A percentile compares a stretch with the other conserved stretches of the same genome.
Conservation (phyloP, 345 rosid species). For the Citrus glauca region DNA sequence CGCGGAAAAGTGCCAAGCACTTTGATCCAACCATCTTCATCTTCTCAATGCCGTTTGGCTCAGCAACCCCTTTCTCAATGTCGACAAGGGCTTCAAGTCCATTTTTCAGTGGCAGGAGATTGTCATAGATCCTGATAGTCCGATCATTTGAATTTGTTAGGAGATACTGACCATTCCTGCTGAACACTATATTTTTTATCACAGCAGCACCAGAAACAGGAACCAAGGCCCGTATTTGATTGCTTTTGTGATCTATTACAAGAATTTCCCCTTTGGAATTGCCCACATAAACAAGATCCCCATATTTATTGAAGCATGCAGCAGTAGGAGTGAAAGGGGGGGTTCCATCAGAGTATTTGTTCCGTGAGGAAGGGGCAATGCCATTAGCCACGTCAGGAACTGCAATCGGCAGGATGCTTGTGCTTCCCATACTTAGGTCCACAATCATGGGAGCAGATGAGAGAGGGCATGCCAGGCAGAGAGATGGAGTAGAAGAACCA, state of each 20-base stretch:
- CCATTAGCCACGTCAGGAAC: conserved; percentile 58
- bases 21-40: conserved; percentile 73
- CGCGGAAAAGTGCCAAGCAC: conserved; percentile 79
- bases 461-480: conserved; percentile 86
- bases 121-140: conserved; percentile 83
- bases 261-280: conserved; percentile 96
- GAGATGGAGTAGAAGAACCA: conserved; percentile 70
- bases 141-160: conserved; percentile 97
- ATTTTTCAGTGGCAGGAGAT: conserved; percentile 75
- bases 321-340: conserved; percentile 76
- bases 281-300: conserved; percentile 92
- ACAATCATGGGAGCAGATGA: conserved; percentile 96
- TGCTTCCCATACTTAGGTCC: conserved; percentile 59
- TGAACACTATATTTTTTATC: conserved; percentile 81
- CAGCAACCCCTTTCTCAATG: conserved; percentile 43
- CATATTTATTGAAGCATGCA: conserved; percentile 91
- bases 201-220: conserved; percentile 66
- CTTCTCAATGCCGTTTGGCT: conserved; percentile 59
- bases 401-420: conserved; percentile 67
- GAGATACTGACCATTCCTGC: conserved; percentile 86
- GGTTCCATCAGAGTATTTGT: conserved; percentile 59
- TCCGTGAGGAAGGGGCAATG: conserved; percentile 54
- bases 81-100: conserved; percentile 48
- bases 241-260: conserved; percentile 65
- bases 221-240: conserved; percentile 62